These are phyloP conservation scores for Colletotrichum eleusines DNA, from an alignment of 2,329 filamentous ascomycete species.

Conservation along the genomic window DNA sequence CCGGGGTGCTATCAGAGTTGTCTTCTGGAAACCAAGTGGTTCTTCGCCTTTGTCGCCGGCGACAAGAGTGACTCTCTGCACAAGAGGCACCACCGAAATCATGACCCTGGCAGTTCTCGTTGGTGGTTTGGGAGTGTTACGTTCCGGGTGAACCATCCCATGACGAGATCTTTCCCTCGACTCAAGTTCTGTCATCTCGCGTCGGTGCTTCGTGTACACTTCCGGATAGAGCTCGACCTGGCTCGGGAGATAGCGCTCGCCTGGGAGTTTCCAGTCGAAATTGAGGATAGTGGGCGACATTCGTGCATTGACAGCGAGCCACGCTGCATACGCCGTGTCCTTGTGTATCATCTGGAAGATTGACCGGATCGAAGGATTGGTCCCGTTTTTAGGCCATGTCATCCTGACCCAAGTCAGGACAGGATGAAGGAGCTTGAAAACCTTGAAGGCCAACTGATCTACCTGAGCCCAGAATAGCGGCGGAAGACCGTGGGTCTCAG, in stretches of 20 bases:
- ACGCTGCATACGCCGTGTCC: slow-evolving; percentile 48
- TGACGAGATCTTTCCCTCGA: not conserved
- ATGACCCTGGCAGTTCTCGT: slow-evolving; percentile 47
- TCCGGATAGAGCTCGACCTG: slow-evolving; percentile 44
- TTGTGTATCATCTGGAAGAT: slow-evolving; percentile 45
- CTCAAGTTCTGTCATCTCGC: slow-evolving; percentile 25
- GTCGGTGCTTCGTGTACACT: slow-evolving; percentile 38
- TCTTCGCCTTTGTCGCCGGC: slow-evolving; percentile 23
- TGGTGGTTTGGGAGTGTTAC: not conserved
- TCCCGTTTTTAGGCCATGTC: slow-evolving; percentile 17
- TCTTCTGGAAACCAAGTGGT: slow-evolving; percentile 35
- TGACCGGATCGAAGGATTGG: slow-evolving; percentile 11
- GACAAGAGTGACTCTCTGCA: slow-evolving; percentile 43
- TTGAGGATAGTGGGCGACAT: slow-evolving; percentile 44
- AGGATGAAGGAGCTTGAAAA: slow-evolving; percentile 46
- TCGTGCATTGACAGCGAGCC: slow-evolving; percentile 48
- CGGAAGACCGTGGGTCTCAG: slow-evolving; percentile 41
- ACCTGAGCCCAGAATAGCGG: slow-evolving; percentile 49
- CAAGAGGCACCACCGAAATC: slow-evolving; percentile 48
- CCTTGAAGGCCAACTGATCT: slow-evolving; percentile 46
- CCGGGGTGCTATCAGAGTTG: slow-evolving; percentile 45
- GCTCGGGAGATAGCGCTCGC: slow-evolving; percentile 44
- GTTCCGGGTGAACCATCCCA: no score
- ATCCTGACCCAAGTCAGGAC: slow-evolving; percentile 42
- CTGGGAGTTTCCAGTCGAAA: slow-evolving; percentile 48